Conservation (phyloP, 495 filamentous ascomycete species). For the Penicillium turbatum region DNA sequence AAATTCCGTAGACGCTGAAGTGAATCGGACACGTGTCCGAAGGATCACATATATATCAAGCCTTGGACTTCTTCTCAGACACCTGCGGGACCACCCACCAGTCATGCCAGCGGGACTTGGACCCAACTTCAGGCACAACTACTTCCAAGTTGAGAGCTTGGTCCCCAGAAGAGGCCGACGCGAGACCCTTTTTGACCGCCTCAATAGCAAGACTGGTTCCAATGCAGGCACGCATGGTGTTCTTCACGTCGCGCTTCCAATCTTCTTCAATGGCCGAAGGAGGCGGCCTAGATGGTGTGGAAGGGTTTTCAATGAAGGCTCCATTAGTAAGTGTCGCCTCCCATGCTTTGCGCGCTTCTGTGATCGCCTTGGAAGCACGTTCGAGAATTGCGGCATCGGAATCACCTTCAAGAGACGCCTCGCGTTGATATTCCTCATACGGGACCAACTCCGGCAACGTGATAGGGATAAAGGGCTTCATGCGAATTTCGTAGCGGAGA, state of each 20-base stretch:
- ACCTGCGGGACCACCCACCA: slow-evolving; percentile 78
- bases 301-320: slow-evolving; percentile 28
- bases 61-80: slow-evolving; percentile 16
- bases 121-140: slow-evolving; percentile 49
- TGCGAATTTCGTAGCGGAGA: slow-evolving; percentile 79
- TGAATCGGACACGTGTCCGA: background rate
- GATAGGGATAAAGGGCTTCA: slow-evolving; percentile 79
- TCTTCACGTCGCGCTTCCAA: slow-evolving; percentile 56
- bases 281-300: slow-evolving; percentile 33
- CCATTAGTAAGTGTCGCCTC: slow-evolving; percentile 51
- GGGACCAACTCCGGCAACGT: slow-evolving; percentile 65
- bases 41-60: background rate
- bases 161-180: background rate
- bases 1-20: background rate
- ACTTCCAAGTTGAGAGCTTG: slow-evolving; percentile 39
- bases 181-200: slow-evolving; percentile 48
- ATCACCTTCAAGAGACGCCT: slow-evolving; percentile 38
- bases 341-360: slow-evolving; percentile 60
- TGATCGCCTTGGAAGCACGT: slow-evolving; percentile 55
- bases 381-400: slow-evolving; percentile 49
- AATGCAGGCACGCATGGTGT: slow-evolving; percentile 61
- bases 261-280: slow-evolving; percentile 49
- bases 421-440: slow-evolving; percentile 54
- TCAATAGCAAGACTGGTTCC: slow-evolving; percentile 60
- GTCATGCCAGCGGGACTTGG: slow-evolving; percentile 58